Conservation (phyloP, 129 eudicot species). For the Lonicera japonica region DNA sequence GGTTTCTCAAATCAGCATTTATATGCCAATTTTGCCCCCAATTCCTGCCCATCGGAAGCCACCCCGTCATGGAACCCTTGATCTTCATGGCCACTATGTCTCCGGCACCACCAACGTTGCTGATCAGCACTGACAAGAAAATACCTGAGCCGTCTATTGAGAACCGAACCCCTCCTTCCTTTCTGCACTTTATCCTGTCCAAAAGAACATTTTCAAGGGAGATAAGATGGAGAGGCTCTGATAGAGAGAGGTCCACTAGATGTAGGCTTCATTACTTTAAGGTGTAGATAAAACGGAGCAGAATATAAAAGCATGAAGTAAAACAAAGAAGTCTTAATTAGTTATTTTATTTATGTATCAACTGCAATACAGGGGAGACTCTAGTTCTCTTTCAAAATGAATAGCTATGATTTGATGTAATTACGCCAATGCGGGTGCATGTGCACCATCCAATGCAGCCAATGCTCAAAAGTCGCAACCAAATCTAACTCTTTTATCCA, state of each 20-base stretch:
- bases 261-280: background rate
- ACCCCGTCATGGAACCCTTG: constrained; percentile 88
- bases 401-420: no score
- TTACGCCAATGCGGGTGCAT: no score
- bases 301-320: no score
- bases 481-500: no score
- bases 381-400: no score
- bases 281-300: background rate
- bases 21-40: constrained; percentile 98
- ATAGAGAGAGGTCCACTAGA: no score
- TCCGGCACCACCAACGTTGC: constrained; percentile 88
- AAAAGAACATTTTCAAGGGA: background rate
- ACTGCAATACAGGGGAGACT: no score
- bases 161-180: constrained; percentile 87
- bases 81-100: constrained; percentile 70
- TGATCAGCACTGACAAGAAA: constrained; percentile 74
- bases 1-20: constrained; percentile 71
- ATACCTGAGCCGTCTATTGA: constrained; percentile 62
- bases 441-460: no score
- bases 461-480: no score
- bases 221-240: background rate
- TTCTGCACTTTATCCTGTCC: constrained; percentile 81
- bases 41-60: constrained; percentile 94
- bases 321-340: background rate
- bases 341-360: no score